Percentiles rank a stretch among this genome's conserved stretches.
Evolutionary conservation across 73 alveolate species (phyloP).

Genomic region (Paramecium pentaurelia): DNA sequence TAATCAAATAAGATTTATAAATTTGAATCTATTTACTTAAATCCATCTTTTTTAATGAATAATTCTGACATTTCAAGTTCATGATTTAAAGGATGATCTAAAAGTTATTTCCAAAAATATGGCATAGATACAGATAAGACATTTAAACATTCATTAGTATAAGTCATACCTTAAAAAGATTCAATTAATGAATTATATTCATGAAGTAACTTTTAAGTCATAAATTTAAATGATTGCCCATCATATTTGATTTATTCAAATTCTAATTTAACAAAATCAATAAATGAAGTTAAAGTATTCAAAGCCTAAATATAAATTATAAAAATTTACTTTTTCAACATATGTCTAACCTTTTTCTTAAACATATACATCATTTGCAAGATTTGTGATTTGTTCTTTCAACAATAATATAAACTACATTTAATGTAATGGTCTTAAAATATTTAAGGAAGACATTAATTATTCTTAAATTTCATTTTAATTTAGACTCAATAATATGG

Average conservation of each 20-base stretch:
- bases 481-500: background rate
- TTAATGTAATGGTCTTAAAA: background rate
- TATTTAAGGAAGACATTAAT: background rate
- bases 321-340: background rate
- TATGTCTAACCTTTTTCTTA: background rate
- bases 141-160: background rate
- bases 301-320: background rate
- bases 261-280: constrained; percentile 21
- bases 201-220: background rate
- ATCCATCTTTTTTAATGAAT: background rate
- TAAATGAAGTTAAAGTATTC: background rate
- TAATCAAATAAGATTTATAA: background rate
- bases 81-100: constrained; percentile 11
- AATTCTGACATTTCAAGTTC: background rate
- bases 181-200: background rate
- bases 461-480: background rate
- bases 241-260: background rate
- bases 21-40: background rate
- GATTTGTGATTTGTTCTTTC: background rate
- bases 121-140: background rate
- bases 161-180: background rate
- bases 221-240: background rate
- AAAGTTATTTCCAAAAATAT: background rate
- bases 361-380: constrained; percentile 15
- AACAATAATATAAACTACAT: background rate